Base-by-base conservation (phyloP, 306 rosid species). In the Acacia crassicarpa region DNA sequence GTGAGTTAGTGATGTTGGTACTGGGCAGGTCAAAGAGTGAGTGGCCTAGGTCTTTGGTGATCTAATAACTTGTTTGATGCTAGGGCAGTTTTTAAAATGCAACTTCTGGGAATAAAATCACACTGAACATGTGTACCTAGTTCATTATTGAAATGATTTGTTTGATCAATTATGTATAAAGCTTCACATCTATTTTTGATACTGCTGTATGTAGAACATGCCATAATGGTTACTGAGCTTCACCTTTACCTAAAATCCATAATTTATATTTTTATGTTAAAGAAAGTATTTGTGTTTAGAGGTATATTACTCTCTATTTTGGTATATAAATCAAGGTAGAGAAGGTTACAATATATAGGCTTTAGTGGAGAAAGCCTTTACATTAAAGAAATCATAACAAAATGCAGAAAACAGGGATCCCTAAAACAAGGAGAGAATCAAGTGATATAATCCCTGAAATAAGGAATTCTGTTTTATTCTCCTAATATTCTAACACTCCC, bases 211-310 rank as follows among this genome's bases (percentile, higher is more conserved):
- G 27, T 35, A 10, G 58, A 78, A 68, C 22, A 66, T 35, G 40
- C 63, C 1, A 27, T 15, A 15, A 23, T 74, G 38, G 51, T 41
- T 75, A 48, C 73, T 66, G 13, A 30, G 66, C 19, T 82, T 80
- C 56, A 59, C 1, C 1, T 77, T 67, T 23, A 54, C 70, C 75
- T 75, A 30, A 44, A 30, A 27, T 73, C 23, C 1, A 35, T 67
- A 4, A 22, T 63, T 40, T 74, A 25, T 63, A 7, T 67, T 71
- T 72, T 58, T 76, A 56, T 66, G 56, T 78, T 78, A 54, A 80
- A 67, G 51, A 58, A 78, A 56, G 53, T n/a, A n/a, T n/a, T n/a
- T n/a, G n/a, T n/a, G n/a, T n/a, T n/a, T n/a, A n/a, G n/a, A n/a
- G n/a, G n/a, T n/a, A n/a, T n/a, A n/a, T n/a, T n/a, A n/a, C n/a